phyloP scores from a whole-genome alignment of 108 stramenopile genomes.

The Bacterosira constricta region DNA sequence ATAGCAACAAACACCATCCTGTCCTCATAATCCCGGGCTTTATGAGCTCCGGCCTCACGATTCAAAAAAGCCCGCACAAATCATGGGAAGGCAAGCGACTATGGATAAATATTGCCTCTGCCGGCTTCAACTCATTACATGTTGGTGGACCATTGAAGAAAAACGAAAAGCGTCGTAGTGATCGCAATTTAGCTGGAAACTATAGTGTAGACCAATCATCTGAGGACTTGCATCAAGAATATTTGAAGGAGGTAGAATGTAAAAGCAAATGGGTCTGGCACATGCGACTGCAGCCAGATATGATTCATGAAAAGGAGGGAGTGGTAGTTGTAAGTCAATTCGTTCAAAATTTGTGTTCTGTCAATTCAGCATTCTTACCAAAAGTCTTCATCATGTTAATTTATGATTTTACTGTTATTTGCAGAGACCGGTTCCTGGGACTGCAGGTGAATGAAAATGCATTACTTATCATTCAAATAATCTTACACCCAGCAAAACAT shows the following conservation, averaged over 20 bases:
- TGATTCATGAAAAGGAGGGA: constrained; percentile 39
- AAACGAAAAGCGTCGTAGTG: constrained; percentile 28
- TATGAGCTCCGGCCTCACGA: constrained; percentile 31
- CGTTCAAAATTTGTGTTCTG: too few species aligned
- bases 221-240: constrained; percentile 27
- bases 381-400: too few species aligned
- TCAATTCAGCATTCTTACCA: too few species aligned
- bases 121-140: constrained; percentile 28
- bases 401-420: too few species aligned
- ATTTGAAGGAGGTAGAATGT: constrained; percentile 32
- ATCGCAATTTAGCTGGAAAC: background rate
- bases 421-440: constrained; percentile 33
- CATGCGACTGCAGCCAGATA: constrained; percentile 31
- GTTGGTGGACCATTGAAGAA: constrained; percentile 24
- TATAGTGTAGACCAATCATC: background rate
- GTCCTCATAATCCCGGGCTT: constrained; percentile 49
- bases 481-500: too few species aligned
- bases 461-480: background rate
- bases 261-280: constrained; percentile 47
- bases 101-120: constrained; percentile 29
- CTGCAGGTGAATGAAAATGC: constrained; percentile 28
- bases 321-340: too few species aligned
- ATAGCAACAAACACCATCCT: constrained; percentile 10
- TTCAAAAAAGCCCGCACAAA: constrained; percentile 13
- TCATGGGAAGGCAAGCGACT: constrained; percentile 44